phyloP scores from a whole-genome alignment of 495 filamentous ascomycete species.

The Podospora australis region DNA sequence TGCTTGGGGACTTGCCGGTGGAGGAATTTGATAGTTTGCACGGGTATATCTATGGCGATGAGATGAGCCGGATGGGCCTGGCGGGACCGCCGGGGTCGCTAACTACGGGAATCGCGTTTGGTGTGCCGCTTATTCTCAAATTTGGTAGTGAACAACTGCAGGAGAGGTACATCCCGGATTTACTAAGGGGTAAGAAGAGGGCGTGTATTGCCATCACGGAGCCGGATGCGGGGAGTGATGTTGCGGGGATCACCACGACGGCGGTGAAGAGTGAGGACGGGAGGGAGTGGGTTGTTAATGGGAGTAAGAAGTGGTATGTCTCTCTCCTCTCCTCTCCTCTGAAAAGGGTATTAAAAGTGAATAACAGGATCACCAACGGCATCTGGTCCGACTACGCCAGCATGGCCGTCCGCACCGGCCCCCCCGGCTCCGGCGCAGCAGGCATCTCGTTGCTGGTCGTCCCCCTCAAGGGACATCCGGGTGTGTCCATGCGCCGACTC shows the following conservation, averaged over 20 bases:
- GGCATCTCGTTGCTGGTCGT: constrained; percentile 64
- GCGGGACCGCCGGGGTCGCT: constrained; percentile 53
- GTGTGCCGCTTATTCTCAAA: constrained; percentile 62
- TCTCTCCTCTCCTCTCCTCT: background rate
- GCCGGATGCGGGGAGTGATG: constrained; percentile 64
- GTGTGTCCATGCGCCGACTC: constrained; percentile 60
- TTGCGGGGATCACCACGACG: constrained; percentile 62
- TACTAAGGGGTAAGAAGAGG: constrained; percentile 59
- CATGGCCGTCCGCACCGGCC: constrained; percentile 74
- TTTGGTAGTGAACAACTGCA: constrained; percentile 55
- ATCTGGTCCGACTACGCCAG: constrained; percentile 66
- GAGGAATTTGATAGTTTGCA: constrained; percentile 73
- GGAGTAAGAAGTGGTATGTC: constrained; percentile 67
- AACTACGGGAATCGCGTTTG: constrained; percentile 65
- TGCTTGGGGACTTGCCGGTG: constrained; percentile 59
- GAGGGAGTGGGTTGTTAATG: constrained; percentile 64
- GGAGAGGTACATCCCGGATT: constrained; percentile 57
- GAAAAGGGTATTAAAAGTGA: constrained; percentile 1
- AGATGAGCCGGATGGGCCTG: constrained; percentile 60
- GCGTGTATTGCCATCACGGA: constrained; percentile 75
- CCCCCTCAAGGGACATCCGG: constrained; percentile 54
- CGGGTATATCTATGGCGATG: constrained; percentile 61
- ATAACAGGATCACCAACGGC: constrained; percentile 64
- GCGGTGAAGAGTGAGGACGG: constrained; percentile 51
- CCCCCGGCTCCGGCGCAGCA: constrained; percentile 45